phyloP scores from a whole-genome alignment of 1,284 basidiomycete genomes.

The Rhodotorula sp. region DNA sequence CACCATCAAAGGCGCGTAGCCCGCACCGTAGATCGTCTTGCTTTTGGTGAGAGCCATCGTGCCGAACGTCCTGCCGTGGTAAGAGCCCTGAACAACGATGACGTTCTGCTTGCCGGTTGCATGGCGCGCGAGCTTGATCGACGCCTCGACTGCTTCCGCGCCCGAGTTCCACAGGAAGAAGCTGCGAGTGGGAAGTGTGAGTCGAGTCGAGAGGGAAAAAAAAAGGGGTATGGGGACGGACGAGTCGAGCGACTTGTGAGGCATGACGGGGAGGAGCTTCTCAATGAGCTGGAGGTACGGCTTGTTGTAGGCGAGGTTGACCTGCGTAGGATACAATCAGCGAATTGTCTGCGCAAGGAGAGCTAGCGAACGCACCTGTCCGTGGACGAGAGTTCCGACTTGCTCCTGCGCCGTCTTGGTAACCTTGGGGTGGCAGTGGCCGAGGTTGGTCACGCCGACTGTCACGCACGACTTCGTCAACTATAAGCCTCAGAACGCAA shows the following conservation, averaged over 20 bases:
- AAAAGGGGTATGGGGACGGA: conserved; percentile 53
- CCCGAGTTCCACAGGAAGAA: conserved; percentile 65
- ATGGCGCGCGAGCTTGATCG: conserved; percentile 69
- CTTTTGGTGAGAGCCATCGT: conserved; percentile 84
- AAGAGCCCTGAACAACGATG: conserved; percentile 83
- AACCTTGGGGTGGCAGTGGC: conserved; percentile 82
- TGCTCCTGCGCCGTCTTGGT: conserved; percentile 82
- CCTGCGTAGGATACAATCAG: conserved; percentile 52
- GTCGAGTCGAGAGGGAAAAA: background rate
- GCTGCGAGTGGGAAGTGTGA: background rate
- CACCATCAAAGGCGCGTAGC: conserved; percentile 77
- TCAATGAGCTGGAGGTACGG: conserved; percentile 75
- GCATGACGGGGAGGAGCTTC: conserved; percentile 66
- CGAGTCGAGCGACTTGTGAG: conserved; percentile 80
- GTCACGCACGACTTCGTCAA: background rate
- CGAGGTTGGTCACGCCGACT: conserved; percentile 63
- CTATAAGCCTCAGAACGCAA: too few species aligned
- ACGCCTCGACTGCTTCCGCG: conserved; percentile 81
- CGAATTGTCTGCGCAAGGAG: background rate
- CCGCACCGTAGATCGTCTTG: conserved; percentile 85
- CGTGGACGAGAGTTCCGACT: conserved; percentile 75
- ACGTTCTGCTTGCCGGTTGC: conserved; percentile 80
- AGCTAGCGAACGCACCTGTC: conserved; percentile 53
- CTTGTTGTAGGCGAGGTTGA: conserved; percentile 71
- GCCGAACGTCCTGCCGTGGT: conserved; percentile 72